Base-by-base conservation (phyloP, 208 protist genomes). In the Trypanosoma caninum region DNA sequence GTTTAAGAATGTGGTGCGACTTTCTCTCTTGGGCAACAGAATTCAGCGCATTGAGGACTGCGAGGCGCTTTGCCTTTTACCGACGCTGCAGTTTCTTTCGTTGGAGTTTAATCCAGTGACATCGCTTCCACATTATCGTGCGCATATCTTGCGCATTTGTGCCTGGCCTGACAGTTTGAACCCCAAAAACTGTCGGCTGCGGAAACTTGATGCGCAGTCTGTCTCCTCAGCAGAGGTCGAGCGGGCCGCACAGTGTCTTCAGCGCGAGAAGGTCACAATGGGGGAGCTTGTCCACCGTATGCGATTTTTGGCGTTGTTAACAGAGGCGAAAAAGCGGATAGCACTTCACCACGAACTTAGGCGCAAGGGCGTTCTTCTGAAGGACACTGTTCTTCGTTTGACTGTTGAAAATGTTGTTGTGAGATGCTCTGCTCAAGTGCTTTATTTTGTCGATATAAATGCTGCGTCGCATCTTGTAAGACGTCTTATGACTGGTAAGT, bases 31-130 rank as follows among this genome's bases (percentile, higher is more conserved):
- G 0, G 79, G 82, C 5, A 95, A 95, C 63, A 53, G 64, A 59
- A 74, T 95, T 40, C 72, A 76, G 35, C 72, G 69, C 46, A 72
- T 95, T 18, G 86, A 91, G 53, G 74, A 85, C 52, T 92, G 83
- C 46, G 86, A 89, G 58, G 78, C 82, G n/a, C 76, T 95, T 9
- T 69, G 74, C 41, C 40, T 93, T 46, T 69, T 95, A 3, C 72
- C 78, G 0, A 62, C 78, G 33, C 74, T 95, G n/a, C 69, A 71
- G 44, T 89, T 82, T 54, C 78, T 95, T 42, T 87, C 82, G 0
- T 59, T 95, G 25, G 85, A 91, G 67, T 91, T 82, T 64, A 93
- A 93, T 58, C 89, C 89, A 7, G 89, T 95, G 13, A 60, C 78
- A 5, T 62, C 69, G 20, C 77, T 93, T 11, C 76, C 83, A 20